Conservation (phyloP, 139 green algal species). For the Monoraphidium neglectum region DNA sequence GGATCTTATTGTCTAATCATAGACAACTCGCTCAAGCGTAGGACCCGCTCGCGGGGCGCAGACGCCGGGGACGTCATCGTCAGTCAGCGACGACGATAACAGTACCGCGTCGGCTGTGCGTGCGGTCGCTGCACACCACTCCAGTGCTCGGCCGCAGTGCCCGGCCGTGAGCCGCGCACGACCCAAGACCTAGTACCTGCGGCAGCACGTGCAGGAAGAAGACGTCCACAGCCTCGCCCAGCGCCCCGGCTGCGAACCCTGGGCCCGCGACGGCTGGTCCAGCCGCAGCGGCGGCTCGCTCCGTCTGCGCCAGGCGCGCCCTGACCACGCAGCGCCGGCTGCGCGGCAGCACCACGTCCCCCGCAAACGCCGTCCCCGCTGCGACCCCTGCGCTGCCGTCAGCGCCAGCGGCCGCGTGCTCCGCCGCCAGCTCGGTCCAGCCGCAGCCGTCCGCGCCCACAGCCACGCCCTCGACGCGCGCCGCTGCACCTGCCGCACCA, state of each 20-base stretch:
- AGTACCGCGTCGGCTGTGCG: not conserved
- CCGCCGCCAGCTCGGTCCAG: not conserved
- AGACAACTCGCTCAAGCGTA: not conserved
- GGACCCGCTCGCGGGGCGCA: not conserved
- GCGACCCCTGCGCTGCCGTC: no score
- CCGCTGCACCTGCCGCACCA: slow-evolving; percentile 26
- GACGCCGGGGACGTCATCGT: not conserved
- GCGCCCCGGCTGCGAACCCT: not conserved
- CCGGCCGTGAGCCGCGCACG: no score
- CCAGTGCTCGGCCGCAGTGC: no score
- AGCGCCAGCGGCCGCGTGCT: not conserved
- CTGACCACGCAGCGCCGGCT: not conserved
- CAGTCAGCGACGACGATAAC: not conserved
- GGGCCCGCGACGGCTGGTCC: not conserved
- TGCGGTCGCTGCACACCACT: no score
- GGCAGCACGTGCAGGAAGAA: no score
- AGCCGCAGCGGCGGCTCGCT: not conserved
- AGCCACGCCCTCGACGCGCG: no score
- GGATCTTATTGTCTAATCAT: not conserved
- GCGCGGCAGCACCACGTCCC: not conserved
- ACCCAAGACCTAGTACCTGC: no score
- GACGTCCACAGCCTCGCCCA: no score
- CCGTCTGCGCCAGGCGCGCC: not conserved
- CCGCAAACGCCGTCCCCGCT: not conserved
- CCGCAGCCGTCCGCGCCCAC: slow-evolving; percentile 12